Evolutionary conservation across 495 filamentous ascomycete genomes (phyloP), one percentile per base, ranked within the genome.

Genomic region (Lophiostoma macrostomum): DNA sequence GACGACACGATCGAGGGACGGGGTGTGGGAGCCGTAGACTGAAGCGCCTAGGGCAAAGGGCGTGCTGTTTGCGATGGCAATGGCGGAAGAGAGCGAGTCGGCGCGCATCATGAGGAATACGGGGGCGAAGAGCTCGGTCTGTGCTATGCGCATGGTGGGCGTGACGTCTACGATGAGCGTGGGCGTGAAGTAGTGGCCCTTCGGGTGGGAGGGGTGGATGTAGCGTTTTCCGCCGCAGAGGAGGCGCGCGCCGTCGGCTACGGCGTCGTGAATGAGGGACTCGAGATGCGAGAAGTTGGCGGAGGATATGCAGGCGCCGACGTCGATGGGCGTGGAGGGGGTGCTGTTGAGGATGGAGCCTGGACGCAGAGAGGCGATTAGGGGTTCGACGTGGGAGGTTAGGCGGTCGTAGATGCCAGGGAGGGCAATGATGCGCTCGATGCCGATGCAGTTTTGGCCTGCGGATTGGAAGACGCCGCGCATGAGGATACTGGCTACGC

Each of bases 401-500:
- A 99, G 80, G 34, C 74, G 72, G 38, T 82, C 69, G 74, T 97
- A 97, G 35, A 82, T 74, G 16, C 72, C 72, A 1, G 89, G 86
- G 10, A 85, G 76, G 38, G 86, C 87, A 63, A 99, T 81, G 67
- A 97, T 84, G 32, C 93, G 86, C 71, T 99, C 93, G 50, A 95
- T 88, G 52, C 94, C 93, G 68, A 97, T 89, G 71, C 93, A 99
- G 71, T 99, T 99, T 66, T 99, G 93, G 1, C 93, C 93, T n/a
- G 91, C 82, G 48, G 90, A 88, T 69, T 96, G 91, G 75, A 97
- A 99, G 27, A 86, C 85, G 34, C 91, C 93, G 43, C 94, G 83
- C 73, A 97, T 80, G 55, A 97, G 78, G 53, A 90, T 85, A 24
- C 88, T 86, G 23, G 81, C 80, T 41, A 96, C 81, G 30, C 81